Base-by-base conservation (phyloP, 2,329 filamentous ascomycete species). In the Phoma sp. region DNA sequence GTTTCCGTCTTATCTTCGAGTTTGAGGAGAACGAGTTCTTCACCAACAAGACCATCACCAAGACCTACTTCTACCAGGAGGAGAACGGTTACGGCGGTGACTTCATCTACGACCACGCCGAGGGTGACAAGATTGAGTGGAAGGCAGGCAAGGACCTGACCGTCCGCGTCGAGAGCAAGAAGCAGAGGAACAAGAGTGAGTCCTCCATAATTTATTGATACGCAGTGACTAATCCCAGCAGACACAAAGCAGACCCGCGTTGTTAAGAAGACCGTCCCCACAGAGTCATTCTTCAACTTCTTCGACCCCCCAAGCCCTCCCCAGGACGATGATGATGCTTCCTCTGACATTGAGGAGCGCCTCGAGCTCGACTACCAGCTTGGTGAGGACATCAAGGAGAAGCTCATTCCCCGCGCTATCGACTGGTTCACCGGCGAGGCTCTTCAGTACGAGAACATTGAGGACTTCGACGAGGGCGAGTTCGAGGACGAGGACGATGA, bases 341-440 rank as follows among this genome's bases (percentile, higher is more conserved):
- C 89, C 49, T 90, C 88, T 45, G 95, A 99, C 75, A 96, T 99
- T 46, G 95, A 99, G 82, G 93, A 96, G 79, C 93, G 95, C 61
- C 86, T 99, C 51, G 95, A 99, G 82, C 88, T 99, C 46, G 95
- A 99, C 80, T 99, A 98, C 78, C 93, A 98, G 80, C 87, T 99
- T 37, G 95, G 95, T 64, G 95, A 99, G 82, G 95, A 99, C 74
- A 97, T 99, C 81, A 99, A 99, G 83, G 95, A 99, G 85, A 99
- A 99, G 83, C 85, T 99, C 63, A 99, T 99, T 67, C 95, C 95
- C 62, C 92, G 93, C 66, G 95, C 96, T 53, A 95, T 99, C 69
- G 95, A 99, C 80, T 99, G 95, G 95, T 99, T 99, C 78, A 99
- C 95, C 47, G 95, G 95, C 53, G 95, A 99, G 81, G 95, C 95